phyloP scores from a whole-genome alignment of 2,329 filamentous ascomycete genomes.

The Colletotrichum kahawae region DNA sequence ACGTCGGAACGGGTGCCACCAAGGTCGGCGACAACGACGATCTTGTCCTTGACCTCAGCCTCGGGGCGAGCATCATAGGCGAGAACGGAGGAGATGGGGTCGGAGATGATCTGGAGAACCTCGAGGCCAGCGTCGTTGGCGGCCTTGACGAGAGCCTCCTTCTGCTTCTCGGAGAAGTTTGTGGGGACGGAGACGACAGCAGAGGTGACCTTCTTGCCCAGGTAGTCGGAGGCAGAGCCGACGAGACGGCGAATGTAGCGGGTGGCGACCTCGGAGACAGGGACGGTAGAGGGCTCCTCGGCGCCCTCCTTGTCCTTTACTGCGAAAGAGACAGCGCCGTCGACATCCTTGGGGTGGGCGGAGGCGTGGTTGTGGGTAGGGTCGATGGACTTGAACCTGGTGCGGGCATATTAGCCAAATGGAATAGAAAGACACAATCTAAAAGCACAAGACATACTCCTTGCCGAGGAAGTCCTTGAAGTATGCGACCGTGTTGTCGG shows the following conservation, averaged over 20 bases:
- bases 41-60: slow-evolving; percentile 79
- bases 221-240: slow-evolving; percentile 85
- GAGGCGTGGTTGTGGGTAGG: slow-evolving; percentile 93
- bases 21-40: slow-evolving; percentile 88
- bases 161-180: slow-evolving; percentile 89
- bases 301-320: slow-evolving; percentile 77
- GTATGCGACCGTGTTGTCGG: slow-evolving; percentile 90
- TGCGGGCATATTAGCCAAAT: slow-evolving; percentile 23
- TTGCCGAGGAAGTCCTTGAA: slow-evolving; percentile 96
- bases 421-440: not conserved
- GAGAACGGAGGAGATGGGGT: slow-evolving; percentile 86
- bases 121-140: slow-evolving; percentile 84
- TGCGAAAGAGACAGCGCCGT: slow-evolving; percentile 77
- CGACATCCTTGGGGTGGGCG: slow-evolving; percentile 81
- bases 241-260: slow-evolving; percentile 84
- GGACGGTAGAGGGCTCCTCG: slow-evolving; percentile 68
- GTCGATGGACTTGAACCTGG: slow-evolving; percentile 91
- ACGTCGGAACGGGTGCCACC: slow-evolving; percentile 94
- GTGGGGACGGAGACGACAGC: slow-evolving; percentile 94
- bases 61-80: slow-evolving; percentile 90
- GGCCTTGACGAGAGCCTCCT: slow-evolving; percentile 77
- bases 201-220: slow-evolving; percentile 92
- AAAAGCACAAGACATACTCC: slow-evolving; percentile 65
- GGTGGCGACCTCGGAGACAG: slow-evolving; percentile 81
- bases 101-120: slow-evolving; percentile 89